These are phyloP conservation scores for Trichoderma koningii DNA, from an alignment of 2,329 filamentous ascomycete species.

Conservation along the genomic window DNA sequence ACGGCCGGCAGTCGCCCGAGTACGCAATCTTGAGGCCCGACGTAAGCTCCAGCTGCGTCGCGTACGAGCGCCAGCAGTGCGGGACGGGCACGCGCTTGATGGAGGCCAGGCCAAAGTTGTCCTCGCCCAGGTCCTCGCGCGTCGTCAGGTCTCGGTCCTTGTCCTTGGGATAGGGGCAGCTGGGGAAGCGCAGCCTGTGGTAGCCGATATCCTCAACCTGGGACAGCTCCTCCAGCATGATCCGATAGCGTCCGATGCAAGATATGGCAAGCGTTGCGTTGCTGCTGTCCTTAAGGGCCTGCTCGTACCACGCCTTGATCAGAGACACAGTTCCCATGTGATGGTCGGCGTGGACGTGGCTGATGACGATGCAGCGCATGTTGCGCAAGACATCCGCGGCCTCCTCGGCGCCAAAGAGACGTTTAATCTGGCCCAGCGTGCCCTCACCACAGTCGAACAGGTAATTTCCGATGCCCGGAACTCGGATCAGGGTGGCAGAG, in stretches of 20 bases:
- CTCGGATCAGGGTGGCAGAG: constrained; percentile 79
- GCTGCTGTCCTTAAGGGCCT: constrained; percentile 41
- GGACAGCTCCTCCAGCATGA: constrained; percentile 78
- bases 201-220: constrained; percentile 76
- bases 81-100: constrained; percentile 69
- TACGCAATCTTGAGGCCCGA: constrained; percentile 85
- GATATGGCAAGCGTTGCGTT: constrained; percentile 62
- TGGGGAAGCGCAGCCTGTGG: constrained; percentile 48
- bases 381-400: constrained; percentile 73
- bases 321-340: constrained; percentile 82
- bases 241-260: constrained; percentile 69
- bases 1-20: constrained; percentile 90
- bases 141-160: constrained; percentile 39
- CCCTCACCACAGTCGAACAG: constrained; percentile 91
- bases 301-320: constrained; percentile 78
- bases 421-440: constrained; percentile 82
- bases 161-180: constrained; percentile 32
- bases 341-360: constrained; percentile 94
- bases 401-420: constrained; percentile 67
- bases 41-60: constrained; percentile 74
- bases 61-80: constrained; percentile 80
- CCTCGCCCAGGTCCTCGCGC: constrained; percentile 44
- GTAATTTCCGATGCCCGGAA: constrained; percentile 85
- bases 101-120: constrained; percentile 62
- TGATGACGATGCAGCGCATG: constrained; percentile 85